Percentiles rank a stretch among this genome's conserved stretches.
Conservation (phyloP, 139 green algal genomes). For the Nannochloris sp. region DNA sequence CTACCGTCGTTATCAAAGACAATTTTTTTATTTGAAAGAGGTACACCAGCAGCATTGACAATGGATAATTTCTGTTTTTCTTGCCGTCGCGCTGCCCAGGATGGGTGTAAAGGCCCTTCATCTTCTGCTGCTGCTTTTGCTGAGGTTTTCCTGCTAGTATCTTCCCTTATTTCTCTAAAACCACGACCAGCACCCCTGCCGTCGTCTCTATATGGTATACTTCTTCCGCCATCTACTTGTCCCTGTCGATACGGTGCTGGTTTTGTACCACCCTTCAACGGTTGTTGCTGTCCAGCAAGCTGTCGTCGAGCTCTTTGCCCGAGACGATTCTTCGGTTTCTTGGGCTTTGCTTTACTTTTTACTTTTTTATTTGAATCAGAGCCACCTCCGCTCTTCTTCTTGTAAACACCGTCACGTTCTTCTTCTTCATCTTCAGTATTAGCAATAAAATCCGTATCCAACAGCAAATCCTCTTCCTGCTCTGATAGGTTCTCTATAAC, state of each 20-base stretch:
- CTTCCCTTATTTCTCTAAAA: neutral
- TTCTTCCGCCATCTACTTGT: slow-evolving; percentile 16
- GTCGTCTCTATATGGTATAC: neutral
- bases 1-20: slow-evolving; percentile 34
- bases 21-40: slow-evolving; percentile 23
- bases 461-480: too few species aligned
- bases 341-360: slow-evolving; percentile 21
- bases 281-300: slow-evolving; percentile 34
- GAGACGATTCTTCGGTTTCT: slow-evolving; percentile 42
- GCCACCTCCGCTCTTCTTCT: too few species aligned
- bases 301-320: slow-evolving; percentile 41
- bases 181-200: neutral
- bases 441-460: neutral
- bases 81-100: slow-evolving; percentile 45
- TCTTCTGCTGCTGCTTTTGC: too few species aligned
- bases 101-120: slow-evolving; percentile 38
- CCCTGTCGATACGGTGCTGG: too few species aligned
- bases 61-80: slow-evolving; percentile 20
- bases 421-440: neutral
- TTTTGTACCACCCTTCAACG: too few species aligned
- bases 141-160: too few species aligned
- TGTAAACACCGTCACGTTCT: neutral
- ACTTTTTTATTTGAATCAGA: neutral
- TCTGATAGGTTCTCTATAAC: neutral
- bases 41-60: slow-evolving; percentile 5